Percentiles rank a stretch among this genome's conserved stretches.
Conservation (phyloP, 805 yeast species). For the Kazachstania viticola region DNA sequence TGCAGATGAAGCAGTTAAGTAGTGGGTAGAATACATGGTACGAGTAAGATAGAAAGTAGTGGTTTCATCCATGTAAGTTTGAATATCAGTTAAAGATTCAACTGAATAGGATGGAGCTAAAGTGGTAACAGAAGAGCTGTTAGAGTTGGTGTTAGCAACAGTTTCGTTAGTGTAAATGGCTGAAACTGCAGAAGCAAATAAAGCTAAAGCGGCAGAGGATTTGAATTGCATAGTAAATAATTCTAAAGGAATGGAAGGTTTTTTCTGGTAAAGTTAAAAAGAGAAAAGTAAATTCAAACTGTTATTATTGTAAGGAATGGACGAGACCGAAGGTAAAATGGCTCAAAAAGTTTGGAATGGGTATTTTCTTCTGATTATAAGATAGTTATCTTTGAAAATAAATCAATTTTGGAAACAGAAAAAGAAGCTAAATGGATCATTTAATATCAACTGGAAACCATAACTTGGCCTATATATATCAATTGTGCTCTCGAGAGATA, state of each 20-base stretch:
- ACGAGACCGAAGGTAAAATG: slow-evolving; percentile 12
- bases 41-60: slow-evolving; percentile 18
- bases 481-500: too few species aligned
- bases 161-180: slow-evolving; percentile 14
- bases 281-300: too few species aligned
- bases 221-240: slow-evolving; percentile 6
- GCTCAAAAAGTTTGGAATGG: slow-evolving; percentile 4
- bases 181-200: slow-evolving; percentile 7
- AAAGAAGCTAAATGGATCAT: too few species aligned
- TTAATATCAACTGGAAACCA: too few species aligned
- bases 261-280: too few species aligned
- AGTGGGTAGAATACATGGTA: slow-evolving; percentile 13
- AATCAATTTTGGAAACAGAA: too few species aligned
- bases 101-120: slow-evolving; percentile 15
- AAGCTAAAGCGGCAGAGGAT: slow-evolving; percentile 4
- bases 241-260: too few species aligned
- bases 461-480: too few species aligned
- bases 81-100: slow-evolving; percentile 5
- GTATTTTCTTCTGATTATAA: neutral
- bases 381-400: too few species aligned
- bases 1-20: slow-evolving; percentile 7
- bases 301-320: slow-evolving; percentile 11
- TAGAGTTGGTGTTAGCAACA: slow-evolving; percentile 1
- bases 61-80: slow-evolving; percentile 15
- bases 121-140: slow-evolving; percentile 6